These are phyloP conservation scores for Coffea humblotiana DNA, from an alignment of 305 asterid genomes.

Conservation along the genomic window DNA sequence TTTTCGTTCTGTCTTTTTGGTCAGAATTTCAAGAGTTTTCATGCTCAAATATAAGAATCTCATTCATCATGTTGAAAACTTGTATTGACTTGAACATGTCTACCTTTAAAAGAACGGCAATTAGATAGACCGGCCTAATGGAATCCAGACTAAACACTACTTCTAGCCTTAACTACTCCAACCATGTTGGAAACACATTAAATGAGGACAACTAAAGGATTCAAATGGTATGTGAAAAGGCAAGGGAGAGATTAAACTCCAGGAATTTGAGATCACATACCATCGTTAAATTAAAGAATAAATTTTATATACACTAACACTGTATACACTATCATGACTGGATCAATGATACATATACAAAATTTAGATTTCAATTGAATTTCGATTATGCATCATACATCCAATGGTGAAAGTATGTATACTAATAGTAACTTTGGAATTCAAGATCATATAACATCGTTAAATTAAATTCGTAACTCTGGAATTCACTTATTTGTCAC, in stretches of 20 bases:
- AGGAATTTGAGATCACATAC: neutral
- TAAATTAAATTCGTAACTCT: neutral
- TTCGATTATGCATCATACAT: no score
- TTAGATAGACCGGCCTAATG: neutral
- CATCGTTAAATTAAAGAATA: neutral
- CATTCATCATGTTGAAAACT: neutral
- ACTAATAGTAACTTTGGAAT: neutral
- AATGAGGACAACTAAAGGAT: neutral
- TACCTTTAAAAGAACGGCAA: neutral
- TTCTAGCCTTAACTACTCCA: slow-evolving; percentile 1
- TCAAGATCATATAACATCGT: neutral
- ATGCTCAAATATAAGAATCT: neutral
- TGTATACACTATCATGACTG: no score
- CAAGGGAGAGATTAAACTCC: neutral
- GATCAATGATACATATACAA: no score
- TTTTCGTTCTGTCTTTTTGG: no score
- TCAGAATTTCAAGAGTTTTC: neutral
- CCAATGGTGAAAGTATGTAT: no score
- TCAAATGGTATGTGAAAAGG: neutral
- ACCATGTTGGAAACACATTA: neutral
- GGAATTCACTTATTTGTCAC: neutral
- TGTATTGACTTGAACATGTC: neutral
- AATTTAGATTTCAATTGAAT: no score
- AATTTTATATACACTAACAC: no score
- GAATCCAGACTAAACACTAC: neutral